These are phyloP conservation scores for Tricholoma hemisulphureum DNA, from an alignment of 768 basidiomycete species.

Conservation along the genomic window DNA sequence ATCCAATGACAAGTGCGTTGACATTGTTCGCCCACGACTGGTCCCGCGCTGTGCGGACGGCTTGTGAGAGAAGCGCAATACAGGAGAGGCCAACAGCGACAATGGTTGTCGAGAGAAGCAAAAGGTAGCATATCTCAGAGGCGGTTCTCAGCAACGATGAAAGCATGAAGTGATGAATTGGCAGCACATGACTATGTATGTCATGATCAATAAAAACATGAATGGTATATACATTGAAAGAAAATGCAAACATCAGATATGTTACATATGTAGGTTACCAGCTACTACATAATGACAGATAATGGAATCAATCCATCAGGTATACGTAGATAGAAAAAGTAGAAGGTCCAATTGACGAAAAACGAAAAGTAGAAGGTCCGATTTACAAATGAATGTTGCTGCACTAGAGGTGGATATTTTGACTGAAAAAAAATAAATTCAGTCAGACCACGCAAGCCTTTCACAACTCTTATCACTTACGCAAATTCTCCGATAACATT, in stretches of 20 bases:
- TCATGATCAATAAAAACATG: too few species aligned
- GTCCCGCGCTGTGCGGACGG: conserved; percentile 60
- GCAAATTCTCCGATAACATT: conserved; percentile 62
- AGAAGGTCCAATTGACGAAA: background rate
- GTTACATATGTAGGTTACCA: background rate
- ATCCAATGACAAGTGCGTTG: conserved; percentile 66
- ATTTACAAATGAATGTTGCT: background rate
- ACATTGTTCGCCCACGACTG: conserved; percentile 59
- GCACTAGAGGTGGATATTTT: conserved; percentile 46
- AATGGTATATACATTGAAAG: background rate
- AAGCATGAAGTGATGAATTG: conserved; percentile 36
- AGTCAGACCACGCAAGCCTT: background rate
- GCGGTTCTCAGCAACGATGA: conserved; percentile 46
- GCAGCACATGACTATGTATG: background rate
- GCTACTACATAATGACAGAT: background rate
- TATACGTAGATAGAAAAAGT: too few species aligned
- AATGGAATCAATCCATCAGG: conserved; percentile 15
- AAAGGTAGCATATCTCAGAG: conserved; percentile 52
- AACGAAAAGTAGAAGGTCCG: conserved; percentile 2
- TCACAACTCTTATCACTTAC: conserved; percentile 39
- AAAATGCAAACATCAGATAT: background rate
- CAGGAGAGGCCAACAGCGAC: conserved; percentile 63
- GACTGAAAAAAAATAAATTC: conserved; percentile 24
- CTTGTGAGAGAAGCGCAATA: conserved; percentile 65
- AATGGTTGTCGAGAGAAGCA: conserved; percentile 48